Base-by-base conservation (phyloP, 2,329 filamentous ascomycete species). In the Simplicillium sp. region DNA sequence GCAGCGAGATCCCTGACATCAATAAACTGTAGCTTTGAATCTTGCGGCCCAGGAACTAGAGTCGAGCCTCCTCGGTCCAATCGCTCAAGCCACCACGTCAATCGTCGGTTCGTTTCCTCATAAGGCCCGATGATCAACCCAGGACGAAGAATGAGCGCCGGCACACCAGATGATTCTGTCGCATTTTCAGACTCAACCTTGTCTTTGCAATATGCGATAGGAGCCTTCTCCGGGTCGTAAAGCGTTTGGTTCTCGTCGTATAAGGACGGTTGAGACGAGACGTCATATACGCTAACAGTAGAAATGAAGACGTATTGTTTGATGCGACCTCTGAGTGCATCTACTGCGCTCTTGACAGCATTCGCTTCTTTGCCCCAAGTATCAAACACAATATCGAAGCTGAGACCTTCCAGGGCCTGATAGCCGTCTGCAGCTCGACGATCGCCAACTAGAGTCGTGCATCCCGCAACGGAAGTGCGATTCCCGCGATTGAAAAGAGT, bases 241-340 rank as follows among this genome's bases (percentile, higher is more conserved):
- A 49, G 41, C 18, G 38, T 17, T 14, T 40, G 38, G 3, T 41
- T 32, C 37, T 50, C 48, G 28, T 37, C 32, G 33, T 38, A 41
- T 1, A 40, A 41, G 4, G 25, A 13, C n/a, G 34, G 36, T n/a
- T 33, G 38, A 7, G 39, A 37, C 11, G 38, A 18, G 34, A 15
- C 25, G 14, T 43, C 33, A 38, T 48, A 50, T 5, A 46, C 44
- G 18, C 40, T 38, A n/a, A 48, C 38, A 35, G 34, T 45, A 9
- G 46, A 48, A 33, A 51, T 46, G 25, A 45, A 51, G 8, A 41
- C 44, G 31, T 47, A 50, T 15, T 48, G 49, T 13, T 35, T 33
- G 13, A 46, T 38, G 34, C 42, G 43, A 29, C 38, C 44, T 4
- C 37, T 28, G 31, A 51, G 46, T 4, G 46, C 48, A 4, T 46